Evolutionary conservation across 1,284 basidiomycete species (phyloP).

Genomic region (Cutaneotrichosporon spelunceum): DNA sequence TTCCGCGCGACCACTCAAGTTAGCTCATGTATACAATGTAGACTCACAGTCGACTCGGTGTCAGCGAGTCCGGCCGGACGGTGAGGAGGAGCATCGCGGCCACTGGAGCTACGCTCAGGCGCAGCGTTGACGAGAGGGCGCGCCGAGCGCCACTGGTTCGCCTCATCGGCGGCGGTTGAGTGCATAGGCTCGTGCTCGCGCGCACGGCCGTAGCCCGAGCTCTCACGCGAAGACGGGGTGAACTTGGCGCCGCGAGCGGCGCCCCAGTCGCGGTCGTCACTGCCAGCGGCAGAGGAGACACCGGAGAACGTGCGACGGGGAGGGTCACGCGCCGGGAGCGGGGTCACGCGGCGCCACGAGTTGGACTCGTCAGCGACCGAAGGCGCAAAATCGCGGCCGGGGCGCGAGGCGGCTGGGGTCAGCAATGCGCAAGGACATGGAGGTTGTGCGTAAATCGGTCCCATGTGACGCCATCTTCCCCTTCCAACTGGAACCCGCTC

Average conservation of each 20-base stretch:
- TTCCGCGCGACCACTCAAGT: slow-evolving; percentile 51
- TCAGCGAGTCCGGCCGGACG: slow-evolving; percentile 55
- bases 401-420: slow-evolving; percentile 14
- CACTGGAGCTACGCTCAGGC: slow-evolving; percentile 13
- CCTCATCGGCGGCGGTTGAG: slow-evolving; percentile 51
- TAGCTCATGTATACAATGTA: background rate
- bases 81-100: slow-evolving; percentile 36
- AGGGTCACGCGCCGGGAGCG: slow-evolving; percentile 55
- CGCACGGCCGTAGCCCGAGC: slow-evolving; percentile 33
- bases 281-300: slow-evolving; percentile 23
- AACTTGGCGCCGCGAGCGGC: slow-evolving; percentile 54
- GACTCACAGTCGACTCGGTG: slow-evolving; percentile 61
- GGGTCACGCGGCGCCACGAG: slow-evolving; percentile 84
- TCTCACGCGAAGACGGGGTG: slow-evolving; percentile 46
- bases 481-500: background rate
- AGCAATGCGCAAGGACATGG: background rate
- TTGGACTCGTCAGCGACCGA: slow-evolving; percentile 54
- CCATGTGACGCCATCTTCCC: background rate
- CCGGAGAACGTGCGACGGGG: slow-evolving; percentile 36
- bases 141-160: slow-evolving; percentile 55
- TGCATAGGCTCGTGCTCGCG: slow-evolving; percentile 19
- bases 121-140: slow-evolving; percentile 35
- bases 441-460: background rate
- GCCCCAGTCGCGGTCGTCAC: slow-evolving; percentile 51
- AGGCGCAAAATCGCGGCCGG: slow-evolving; percentile 40